Evolutionary conservation across 495 filamentous ascomycete genomes (phyloP), one percentile per base, ranked within the genome.

Genomic region (Chaetomium cochliodes): DNA sequence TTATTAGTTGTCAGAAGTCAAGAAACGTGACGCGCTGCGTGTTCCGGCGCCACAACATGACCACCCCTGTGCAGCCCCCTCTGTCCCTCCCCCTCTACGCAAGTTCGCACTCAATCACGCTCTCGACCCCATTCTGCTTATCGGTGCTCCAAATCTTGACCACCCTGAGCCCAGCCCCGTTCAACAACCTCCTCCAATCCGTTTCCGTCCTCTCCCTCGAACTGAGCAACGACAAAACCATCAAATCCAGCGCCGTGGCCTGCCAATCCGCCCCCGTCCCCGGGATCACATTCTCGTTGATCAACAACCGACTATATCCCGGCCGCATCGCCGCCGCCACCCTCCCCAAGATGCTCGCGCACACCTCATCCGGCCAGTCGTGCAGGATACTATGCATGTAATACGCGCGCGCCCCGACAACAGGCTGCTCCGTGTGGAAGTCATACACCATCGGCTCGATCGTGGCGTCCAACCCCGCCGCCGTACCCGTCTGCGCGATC

Each of bases 221-320:
- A 26, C 63, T 61, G 41, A 74, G 44, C 11, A 73, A 6, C 5
- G 55, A 49, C 59, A 73, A 53, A 69, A 77, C 70, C 47, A 69
- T 66, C 25, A 77, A 23, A 56, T 77, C 74, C 22, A 74, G 59
- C 69, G 77, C 62, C 76, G 82, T 73, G 0, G 80, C 80, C 39
- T 74, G 74, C 73, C 79, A 79, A 0, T 69, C 65, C 0, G 82
- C 76, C 0, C 73, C 75, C 63, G 67, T 69, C 23, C 76, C 71
- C 0, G 76, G 78, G 12, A 86, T 74, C 9, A 86, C 78, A 62
- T 78, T 78, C 71, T 86, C 84, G 63, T 84, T 83, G 18, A 86
- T 72, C 47, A 86, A 66, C 25, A 86, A 67, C 50, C 73, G 67
- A 15, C 70, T 76, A 56, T 85, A 83, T 0, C 80, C 80, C 22